Percentiles rank a stretch among this genome's conserved stretches.
Conservation (phyloP, 768 basidiomycete species). For the Suillus subluteus region DNA sequence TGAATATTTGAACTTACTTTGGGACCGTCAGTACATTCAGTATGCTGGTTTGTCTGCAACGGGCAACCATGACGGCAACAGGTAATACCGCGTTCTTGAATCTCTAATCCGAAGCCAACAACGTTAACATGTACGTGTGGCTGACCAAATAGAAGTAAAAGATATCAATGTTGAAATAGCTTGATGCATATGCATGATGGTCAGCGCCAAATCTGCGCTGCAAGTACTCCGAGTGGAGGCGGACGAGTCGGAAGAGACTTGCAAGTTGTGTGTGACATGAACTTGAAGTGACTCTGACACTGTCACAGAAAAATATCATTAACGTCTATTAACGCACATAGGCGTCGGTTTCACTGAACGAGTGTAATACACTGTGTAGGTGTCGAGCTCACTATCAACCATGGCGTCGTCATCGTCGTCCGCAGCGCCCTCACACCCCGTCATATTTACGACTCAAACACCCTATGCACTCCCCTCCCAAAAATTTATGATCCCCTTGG, state of each 20-base stretch:
- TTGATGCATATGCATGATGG: not conserved
- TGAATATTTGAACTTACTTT: not conserved
- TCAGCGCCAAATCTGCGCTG: not conserved
- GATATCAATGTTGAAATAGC: not conserved
- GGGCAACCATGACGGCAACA: not conserved
- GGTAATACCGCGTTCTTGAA: not conserved
- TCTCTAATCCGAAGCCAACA: not conserved
- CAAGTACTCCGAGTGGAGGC: not conserved
- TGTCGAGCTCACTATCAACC: not conserved
- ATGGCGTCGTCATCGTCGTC: conserved; percentile 6
- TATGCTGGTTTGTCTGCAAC: not conserved
- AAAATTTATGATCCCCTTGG: conserved; percentile 89
- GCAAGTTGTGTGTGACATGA: not conserved
- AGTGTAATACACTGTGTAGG: not conserved
- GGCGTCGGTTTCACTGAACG: not conserved
- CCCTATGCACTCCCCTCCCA: conserved; percentile 79
- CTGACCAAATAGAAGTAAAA: too few species aligned
- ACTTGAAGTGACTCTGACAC: not conserved
- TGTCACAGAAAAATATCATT: not conserved
- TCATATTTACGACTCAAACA: conserved; percentile 74
- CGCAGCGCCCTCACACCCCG: conserved; percentile 49
- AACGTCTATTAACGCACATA: too few species aligned
- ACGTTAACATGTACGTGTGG: not conserved
- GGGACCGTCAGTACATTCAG: not conserved
- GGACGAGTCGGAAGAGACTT: not conserved